Evolutionary conservation across 1,284 basidiomycete species (phyloP), one percentile per base, ranked within the genome.

Genomic region (Puccinia polysora): DNA sequence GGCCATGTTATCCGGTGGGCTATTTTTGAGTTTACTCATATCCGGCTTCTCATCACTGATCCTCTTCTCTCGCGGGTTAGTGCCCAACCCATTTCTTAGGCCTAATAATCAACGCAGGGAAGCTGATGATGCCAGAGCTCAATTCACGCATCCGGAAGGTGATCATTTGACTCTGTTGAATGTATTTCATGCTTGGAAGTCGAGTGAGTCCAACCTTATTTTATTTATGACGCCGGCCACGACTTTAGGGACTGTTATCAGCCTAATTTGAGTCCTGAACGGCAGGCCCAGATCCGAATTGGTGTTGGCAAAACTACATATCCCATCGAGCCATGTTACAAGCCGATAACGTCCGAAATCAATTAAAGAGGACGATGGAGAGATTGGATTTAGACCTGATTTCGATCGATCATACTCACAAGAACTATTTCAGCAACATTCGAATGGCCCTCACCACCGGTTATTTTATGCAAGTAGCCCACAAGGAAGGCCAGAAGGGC

Each of bases 391-490:
- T 97, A 45, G 88, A 90, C 32, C 81, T 95, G 20, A 81, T 94
- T 30, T 88, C 89, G n/a, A 86, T 88, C 0, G 80, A 82, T 1
- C 82, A 81, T 74, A 89, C 97, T 77, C 86, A 89, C 80, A 86
- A 86, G 79, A 89, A 88, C 78, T 86, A 91, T 78, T 90, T 87
- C 81, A 78, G 82, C 73, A 89, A 89, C 77, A 88, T 98, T 73
- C 86, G 91, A 34, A 88, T 89, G 80, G 88, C 89, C 1, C 83
- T 98, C 53, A 88, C 91, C 0, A 90, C 89, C 78, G 95, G 94
- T 0, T 98, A 92, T 84, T 99, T 98, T 82, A 97, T 97, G 95
- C 95, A 97, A 80, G 87, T 95, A 7, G 95, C 94, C 4, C 92
- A 97, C 81, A 91, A 91, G 80, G 90, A 93, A 78, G 91, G 91